phyloP scores from a whole-genome alignment of 495 filamentous ascomycete genomes.

The Parachaetomium inaequale region DNA sequence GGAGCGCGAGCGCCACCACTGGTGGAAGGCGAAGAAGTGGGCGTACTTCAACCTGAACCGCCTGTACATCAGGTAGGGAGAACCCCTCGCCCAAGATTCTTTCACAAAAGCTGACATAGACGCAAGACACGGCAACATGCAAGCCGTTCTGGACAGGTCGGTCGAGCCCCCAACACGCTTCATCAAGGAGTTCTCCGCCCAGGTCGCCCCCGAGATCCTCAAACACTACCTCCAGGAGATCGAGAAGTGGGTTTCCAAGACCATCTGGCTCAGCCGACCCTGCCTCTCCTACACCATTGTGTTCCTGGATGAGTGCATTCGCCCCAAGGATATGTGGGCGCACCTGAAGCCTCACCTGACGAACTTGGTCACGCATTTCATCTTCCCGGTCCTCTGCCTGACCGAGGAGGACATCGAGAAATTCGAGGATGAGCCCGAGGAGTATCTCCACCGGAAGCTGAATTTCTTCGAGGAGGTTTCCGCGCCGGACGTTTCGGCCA shows the following conservation, averaged over 20 bases:
- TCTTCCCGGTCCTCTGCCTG: constrained; percentile 94
- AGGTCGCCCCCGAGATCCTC: constrained; percentile 92
- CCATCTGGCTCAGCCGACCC: constrained; percentile 90
- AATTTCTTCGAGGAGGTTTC: constrained; percentile 98
- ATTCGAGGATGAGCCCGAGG: constrained; percentile 88
- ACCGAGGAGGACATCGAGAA: constrained; percentile 89
- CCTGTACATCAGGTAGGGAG: constrained; percentile 81
- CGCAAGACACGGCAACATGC: constrained; percentile 83
- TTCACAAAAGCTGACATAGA: constrained; percentile 23
- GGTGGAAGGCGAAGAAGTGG: constrained; percentile 99
- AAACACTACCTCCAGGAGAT: constrained; percentile 89
- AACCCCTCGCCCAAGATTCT: neutral
- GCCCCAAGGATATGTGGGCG: constrained; percentile 94
- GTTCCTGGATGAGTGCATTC: constrained; percentile 95
- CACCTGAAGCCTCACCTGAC: constrained; percentile 90
- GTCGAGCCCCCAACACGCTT: constrained; percentile 70
- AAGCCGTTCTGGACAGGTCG: constrained; percentile 56
- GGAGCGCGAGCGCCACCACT: constrained; percentile 88
- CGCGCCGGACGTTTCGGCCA: constrained; percentile 91
- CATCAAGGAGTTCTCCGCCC: constrained; percentile 82
- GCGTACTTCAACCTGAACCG: constrained; percentile 95
- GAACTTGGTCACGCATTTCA: constrained; percentile 83
- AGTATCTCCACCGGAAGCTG: constrained; percentile 93
- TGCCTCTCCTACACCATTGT: constrained; percentile 87
- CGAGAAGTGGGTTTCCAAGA: constrained; percentile 94